Evolutionary conservation across 768 basidiomycete species (phyloP), one percentile per base, ranked within the genome.

Genomic region (Boletus pseudopeckii): DNA sequence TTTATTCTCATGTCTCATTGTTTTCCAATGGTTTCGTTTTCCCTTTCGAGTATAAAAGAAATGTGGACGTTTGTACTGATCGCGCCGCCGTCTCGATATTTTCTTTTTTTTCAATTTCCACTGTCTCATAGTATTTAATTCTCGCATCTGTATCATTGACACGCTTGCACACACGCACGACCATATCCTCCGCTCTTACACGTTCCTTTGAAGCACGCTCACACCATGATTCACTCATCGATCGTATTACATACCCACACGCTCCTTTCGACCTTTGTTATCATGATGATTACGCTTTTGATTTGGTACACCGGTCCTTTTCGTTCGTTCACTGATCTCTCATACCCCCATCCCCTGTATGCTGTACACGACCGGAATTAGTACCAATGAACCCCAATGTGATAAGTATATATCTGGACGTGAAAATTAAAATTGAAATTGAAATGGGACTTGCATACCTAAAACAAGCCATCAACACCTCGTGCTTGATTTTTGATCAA

Each of bases 51-150:
- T 56, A 55, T 48, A 33, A 55, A 46, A 30, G 10, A 15, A 39
- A 28, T 17, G 24, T 50, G 57, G 61, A 66, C 57, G 55, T 63
- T n/a, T 59, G 37, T 62, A 38, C 38, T 28, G 1, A 39, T 18
- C 44, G 44, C 52, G 33, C 48, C 40, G 7, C 18, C 28, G 30
- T 57, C 48, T 41, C 50, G 22, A 15, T 5, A 8, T 17, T 13
- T 36, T 32, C 13, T 15, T 39, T 50, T 54, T 9, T 9, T n/a
- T n/a, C n/a, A n/a, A 5, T 58, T 43, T 43, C 28, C 20, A 17
- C 7, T 64, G 62, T 66, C 39, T 53, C 56, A 64, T 66, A 64
- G 20, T 66, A 62, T 66, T 62, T 67, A 67, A 58, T 66, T 60
- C 51, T 33, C 60, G 53, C 60, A 66, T 38, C 41, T 62, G 65